Evolutionary conservation across 2,329 filamentous ascomycete species (phyloP).

Genomic region (Myriosclerotinia duriaeana): DNA sequence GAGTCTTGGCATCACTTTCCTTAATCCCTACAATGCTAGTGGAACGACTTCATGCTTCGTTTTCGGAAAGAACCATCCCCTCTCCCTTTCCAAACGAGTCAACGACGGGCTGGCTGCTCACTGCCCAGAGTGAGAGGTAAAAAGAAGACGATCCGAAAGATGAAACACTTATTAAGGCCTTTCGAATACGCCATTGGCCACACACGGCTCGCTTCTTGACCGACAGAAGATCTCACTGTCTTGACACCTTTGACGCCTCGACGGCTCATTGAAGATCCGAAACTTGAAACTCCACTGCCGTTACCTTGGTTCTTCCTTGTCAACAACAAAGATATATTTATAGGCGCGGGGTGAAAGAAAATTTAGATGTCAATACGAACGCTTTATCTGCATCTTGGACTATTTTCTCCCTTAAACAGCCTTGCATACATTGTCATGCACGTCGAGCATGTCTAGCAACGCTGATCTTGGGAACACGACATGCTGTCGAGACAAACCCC

Average conservation of each 20-base stretch:
- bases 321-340: constrained; percentile 1
- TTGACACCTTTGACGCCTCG: constrained; percentile 9
- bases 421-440: constrained; percentile 26
- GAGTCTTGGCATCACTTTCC: constrained; percentile 8
- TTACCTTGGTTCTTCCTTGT: constrained; percentile 11
- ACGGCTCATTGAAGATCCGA: constrained; percentile 11
- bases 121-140: not conserved
- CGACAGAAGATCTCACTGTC: not conserved
- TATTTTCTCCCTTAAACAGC: constrained; percentile 14
- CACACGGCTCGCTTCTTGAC: constrained; percentile 7
- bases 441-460: constrained; percentile 19
- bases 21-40: not conserved
- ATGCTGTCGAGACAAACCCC: constrained; percentile 18
- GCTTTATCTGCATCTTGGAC: not conserved
- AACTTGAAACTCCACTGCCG: not conserved
- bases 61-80: constrained; percentile 10
- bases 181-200: not conserved
- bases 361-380: not conserved
- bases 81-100: not conserved
- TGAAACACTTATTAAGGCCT: constrained; percentile 8
- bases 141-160: not conserved
- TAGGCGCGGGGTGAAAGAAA: constrained; percentile 9
- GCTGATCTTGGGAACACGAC: constrained; percentile 25
- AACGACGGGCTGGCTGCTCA: not conserved
- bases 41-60: not conserved